These are phyloP conservation scores for Chrysosporium queenslandicum DNA, from an alignment of 2,329 filamentous ascomycete genomes.

Conservation along the genomic window DNA sequence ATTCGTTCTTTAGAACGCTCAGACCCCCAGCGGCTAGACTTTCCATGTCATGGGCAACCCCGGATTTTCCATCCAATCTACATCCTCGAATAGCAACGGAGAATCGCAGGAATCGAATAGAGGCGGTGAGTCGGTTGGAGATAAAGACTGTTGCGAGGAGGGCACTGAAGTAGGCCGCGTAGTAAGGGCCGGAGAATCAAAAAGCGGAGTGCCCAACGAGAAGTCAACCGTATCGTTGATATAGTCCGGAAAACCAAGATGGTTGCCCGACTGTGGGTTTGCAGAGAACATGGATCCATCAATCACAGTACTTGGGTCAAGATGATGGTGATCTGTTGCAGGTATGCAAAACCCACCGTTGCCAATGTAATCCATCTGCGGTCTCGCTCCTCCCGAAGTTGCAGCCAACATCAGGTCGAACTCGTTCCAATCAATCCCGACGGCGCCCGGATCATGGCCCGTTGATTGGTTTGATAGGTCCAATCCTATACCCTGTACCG, in stretches of 20 bases:
- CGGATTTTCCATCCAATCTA: constrained; percentile 17
- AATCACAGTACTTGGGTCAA: constrained; percentile 8
- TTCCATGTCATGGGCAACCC: constrained; percentile 6
- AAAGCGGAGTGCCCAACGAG: constrained; percentile 9
- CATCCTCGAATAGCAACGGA: constrained; percentile 16
- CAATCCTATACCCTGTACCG: constrained; percentile 4
- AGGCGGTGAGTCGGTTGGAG: constrained; percentile 15
- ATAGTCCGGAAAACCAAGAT: constrained; percentile 14
- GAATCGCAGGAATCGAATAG: constrained; percentile 16
- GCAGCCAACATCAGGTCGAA: constrained; percentile 29
- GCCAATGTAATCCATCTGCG: constrained; percentile 8
- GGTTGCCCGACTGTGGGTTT: constrained; percentile 7
- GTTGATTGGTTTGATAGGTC: constrained; percentile 3
- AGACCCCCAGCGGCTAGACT: background rate
- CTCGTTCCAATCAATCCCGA: constrained; percentile 27
- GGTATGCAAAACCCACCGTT: constrained; percentile 12
- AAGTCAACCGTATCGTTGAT: constrained; percentile 16
- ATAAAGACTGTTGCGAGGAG: constrained; percentile 15
- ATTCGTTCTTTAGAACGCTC: background rate
- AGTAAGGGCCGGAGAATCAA: constrained; percentile 7
- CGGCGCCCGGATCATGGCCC: background rate
- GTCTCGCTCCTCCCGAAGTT: constrained; percentile 16
- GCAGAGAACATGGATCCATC: constrained; percentile 12
- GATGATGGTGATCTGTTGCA: background rate
- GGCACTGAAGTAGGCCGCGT: constrained; percentile 13